Conservation (phyloP, 2,329 filamentous ascomycete species). For the Cryphonectria parasitica region DNA sequence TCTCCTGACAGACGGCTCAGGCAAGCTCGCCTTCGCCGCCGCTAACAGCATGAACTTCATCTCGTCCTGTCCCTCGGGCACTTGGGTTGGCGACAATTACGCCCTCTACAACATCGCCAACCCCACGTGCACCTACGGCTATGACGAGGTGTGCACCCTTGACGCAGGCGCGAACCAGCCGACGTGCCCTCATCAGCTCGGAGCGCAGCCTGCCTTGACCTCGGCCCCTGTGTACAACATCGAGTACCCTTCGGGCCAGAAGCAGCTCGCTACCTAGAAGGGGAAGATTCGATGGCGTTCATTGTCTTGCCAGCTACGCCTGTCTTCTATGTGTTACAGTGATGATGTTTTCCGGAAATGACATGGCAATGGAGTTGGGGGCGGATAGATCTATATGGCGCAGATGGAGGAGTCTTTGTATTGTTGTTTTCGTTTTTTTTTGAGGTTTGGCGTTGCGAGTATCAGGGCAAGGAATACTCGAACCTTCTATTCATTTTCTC, state of each 20-base stretch:
- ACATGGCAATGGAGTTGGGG: neutral
- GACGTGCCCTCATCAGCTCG: constrained; percentile 15
- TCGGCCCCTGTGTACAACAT: constrained; percentile 17
- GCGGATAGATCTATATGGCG: neutral
- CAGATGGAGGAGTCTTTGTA: neutral
- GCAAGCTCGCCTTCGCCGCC: constrained; percentile 58
- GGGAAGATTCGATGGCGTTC: neutral
- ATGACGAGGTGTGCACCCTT: constrained; percentile 54
- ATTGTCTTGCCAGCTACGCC: neutral
- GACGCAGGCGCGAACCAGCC: constrained; percentile 13
- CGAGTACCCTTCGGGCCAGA: constrained; percentile 14
- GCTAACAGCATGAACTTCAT: constrained; percentile 62
- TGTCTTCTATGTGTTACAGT: neutral
- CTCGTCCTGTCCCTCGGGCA: constrained; percentile 49
- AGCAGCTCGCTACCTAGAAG: neutral
- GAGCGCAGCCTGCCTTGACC: constrained; percentile 10
- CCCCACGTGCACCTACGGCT: constrained; percentile 52
- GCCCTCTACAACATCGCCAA: constrained; percentile 58
- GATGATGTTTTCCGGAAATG: neutral
- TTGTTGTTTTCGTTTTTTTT: neutral
- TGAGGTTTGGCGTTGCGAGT: neutral
- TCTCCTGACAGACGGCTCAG: constrained; percentile 52
- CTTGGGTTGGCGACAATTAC: constrained; percentile 58
- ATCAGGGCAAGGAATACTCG: neutral
- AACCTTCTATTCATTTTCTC: neutral